phyloP scores from a whole-genome alignment of 2,329 filamentous ascomycete species.

The Colletotrichum sp. region DNA sequence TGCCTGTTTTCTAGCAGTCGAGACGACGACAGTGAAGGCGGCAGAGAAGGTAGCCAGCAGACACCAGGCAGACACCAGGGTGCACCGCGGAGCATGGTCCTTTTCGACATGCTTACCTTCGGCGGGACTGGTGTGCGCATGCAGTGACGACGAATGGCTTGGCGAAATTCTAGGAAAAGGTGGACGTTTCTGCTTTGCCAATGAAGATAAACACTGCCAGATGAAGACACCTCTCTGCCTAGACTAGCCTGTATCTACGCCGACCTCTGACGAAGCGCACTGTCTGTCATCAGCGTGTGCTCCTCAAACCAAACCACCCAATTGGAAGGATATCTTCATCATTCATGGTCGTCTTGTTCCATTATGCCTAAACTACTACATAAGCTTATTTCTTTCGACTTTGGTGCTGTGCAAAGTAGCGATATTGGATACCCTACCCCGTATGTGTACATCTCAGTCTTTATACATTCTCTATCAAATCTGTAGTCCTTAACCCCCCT shows the following conservation, averaged over 20 bases:
- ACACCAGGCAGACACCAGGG: not conserved
- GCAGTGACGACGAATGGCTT: not conserved
- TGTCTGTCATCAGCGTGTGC: not conserved
- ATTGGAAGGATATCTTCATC: not conserved
- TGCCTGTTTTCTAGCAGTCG: not conserved
- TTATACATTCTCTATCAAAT: slow-evolving; percentile 20
- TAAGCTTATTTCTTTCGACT: not conserved
- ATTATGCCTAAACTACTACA: not conserved
- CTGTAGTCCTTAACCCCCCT: not conserved
- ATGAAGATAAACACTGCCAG: not conserved
- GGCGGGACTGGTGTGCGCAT: not conserved
- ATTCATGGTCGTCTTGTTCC: not conserved
- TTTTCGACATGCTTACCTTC: not conserved
- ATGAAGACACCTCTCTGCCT: not conserved
- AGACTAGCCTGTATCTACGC: not conserved
- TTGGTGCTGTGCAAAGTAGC: not conserved
- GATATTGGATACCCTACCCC: not conserved
- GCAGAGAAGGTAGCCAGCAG: not conserved
- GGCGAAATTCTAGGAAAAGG: not conserved
- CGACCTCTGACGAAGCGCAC: not conserved
- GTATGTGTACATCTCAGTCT: slow-evolving; percentile 11
- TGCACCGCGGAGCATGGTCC: not conserved
- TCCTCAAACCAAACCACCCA: not conserved
- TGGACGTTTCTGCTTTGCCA: not conserved
- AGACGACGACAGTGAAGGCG: not conserved